These are phyloP conservation scores for Periconia macrospinosa DNA, from an alignment of 2,329 filamentous ascomycete species.

Conservation along the genomic window DNA sequence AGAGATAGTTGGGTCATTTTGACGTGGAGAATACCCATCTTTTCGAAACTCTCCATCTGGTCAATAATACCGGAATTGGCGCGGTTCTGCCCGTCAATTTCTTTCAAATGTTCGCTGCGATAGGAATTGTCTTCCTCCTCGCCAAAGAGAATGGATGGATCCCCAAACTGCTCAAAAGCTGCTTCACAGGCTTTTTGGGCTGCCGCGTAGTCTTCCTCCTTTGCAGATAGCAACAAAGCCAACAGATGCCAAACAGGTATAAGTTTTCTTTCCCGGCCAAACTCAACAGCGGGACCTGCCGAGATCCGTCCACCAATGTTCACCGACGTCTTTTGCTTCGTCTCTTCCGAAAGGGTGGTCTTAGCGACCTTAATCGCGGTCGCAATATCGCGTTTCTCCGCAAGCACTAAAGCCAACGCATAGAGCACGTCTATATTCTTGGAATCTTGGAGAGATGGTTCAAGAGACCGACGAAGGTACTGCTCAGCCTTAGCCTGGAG, in stretches of 20 bases:
- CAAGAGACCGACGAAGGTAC: constrained; percentile 72
- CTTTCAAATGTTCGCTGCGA: constrained; percentile 68
- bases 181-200: constrained; percentile 84
- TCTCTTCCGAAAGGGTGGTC: constrained; percentile 66
- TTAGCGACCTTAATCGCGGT: constrained; percentile 83
- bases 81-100: constrained; percentile 17
- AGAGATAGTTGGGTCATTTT: constrained; percentile 93
- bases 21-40: constrained; percentile 84
- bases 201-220: constrained; percentile 74
- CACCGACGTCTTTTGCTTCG: constrained; percentile 27
- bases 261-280: constrained; percentile 59
- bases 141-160: constrained; percentile 70
- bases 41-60: constrained; percentile 81
- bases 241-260: constrained; percentile 92
- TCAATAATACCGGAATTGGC: constrained; percentile 63
- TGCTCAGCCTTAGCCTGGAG: constrained; percentile 78
- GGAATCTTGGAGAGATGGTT: constrained; percentile 65
- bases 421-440: constrained; percentile 78
- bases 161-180: constrained; percentile 85
- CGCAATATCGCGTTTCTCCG: constrained; percentile 80
- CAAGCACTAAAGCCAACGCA: constrained; percentile 79
- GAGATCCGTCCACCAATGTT: constrained; percentile 37
- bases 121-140: constrained; percentile 55
- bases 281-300: constrained; percentile 28
- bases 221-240: constrained; percentile 79